Conservation (phyloP, 163 green algal species). For the Chlamydomonas reinhardtii region DNA sequence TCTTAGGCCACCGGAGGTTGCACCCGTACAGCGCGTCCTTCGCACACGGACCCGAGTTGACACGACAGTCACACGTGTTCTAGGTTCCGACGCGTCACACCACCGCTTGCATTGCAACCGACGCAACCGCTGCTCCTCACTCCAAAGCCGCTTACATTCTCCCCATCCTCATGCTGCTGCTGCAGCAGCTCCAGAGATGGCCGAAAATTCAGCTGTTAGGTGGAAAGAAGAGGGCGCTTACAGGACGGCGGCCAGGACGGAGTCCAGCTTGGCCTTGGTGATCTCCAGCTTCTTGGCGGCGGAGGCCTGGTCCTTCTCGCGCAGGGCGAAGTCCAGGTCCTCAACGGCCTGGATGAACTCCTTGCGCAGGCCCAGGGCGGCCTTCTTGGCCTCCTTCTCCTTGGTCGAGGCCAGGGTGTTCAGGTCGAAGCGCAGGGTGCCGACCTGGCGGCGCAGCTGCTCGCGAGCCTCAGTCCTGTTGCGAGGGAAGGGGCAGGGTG, state of each 20-base stretch:
- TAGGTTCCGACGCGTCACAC: too few species aligned
- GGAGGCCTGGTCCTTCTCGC: constrained; percentile 82
- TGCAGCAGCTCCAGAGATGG: too few species aligned
- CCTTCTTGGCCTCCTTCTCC: constrained; percentile 78
- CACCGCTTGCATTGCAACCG: too few species aligned
- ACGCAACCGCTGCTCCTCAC: too few species aligned
- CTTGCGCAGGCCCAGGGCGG: constrained; percentile 74
- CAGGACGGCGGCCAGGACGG: constrained; percentile 63
- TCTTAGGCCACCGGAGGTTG: too few species aligned
- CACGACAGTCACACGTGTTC: too few species aligned
- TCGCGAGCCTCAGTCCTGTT: constrained; percentile 87
- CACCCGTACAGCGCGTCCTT: too few species aligned
- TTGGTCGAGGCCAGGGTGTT: constrained; percentile 76
- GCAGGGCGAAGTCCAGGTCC: constrained; percentile 85
- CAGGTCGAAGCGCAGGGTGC: constrained; percentile 91
- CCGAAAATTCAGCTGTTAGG: too few species aligned
- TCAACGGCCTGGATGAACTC: constrained; percentile 84
- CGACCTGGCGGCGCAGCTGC: constrained; percentile 89
- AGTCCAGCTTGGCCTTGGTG: constrained; percentile 76
- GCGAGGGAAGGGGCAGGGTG: background rate
- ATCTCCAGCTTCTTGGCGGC: constrained; percentile 68
- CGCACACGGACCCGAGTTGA: too few species aligned
- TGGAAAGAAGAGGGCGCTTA: constrained; percentile 46
- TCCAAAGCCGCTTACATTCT: too few species aligned
- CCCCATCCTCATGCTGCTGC: too few species aligned